Evolutionary conservation across 305 asterid genomes (phyloP).

Genomic region (Solanum hybrid): DNA sequence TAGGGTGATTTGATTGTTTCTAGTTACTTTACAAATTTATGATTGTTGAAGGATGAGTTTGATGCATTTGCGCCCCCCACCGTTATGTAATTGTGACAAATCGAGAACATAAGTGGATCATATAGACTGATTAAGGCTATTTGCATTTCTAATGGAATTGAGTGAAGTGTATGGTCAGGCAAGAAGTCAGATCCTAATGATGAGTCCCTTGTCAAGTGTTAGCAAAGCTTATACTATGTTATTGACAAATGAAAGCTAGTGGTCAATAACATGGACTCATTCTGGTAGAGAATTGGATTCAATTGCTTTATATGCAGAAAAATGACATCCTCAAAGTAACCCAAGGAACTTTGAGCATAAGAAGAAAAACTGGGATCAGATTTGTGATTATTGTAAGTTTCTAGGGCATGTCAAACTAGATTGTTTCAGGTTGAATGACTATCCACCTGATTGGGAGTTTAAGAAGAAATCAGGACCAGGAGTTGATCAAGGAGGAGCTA

Average conservation of each 20-base stretch:
- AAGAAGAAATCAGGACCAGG: not conserved
- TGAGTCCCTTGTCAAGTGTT: not conserved
- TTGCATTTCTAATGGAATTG: not conserved
- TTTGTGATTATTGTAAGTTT: not conserved
- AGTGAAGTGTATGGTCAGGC: not conserved
- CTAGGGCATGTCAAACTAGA: not conserved
- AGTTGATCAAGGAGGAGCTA: not conserved
- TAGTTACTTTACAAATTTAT: not conserved
- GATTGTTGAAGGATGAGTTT: not conserved
- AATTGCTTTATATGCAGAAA: not conserved
- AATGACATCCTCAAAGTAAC: not conserved
- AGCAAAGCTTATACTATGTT: not conserved
- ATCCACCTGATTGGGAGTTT: not conserved
- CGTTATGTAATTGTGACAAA: not conserved
- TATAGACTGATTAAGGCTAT: not conserved
- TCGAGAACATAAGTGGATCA: not conserved
- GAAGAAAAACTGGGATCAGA: not conserved
- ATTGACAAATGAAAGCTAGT: not conserved
- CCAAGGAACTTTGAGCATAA: not conserved
- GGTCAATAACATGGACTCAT: not conserved
- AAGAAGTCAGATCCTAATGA: not conserved
- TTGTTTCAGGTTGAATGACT: not conserved
- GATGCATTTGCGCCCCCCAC: not conserved
- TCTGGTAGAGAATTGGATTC: not conserved
- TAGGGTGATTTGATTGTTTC: not conserved